phyloP scores from a whole-genome alignment of 164 flowering plant species.

The Saururus chinensis region DNA sequence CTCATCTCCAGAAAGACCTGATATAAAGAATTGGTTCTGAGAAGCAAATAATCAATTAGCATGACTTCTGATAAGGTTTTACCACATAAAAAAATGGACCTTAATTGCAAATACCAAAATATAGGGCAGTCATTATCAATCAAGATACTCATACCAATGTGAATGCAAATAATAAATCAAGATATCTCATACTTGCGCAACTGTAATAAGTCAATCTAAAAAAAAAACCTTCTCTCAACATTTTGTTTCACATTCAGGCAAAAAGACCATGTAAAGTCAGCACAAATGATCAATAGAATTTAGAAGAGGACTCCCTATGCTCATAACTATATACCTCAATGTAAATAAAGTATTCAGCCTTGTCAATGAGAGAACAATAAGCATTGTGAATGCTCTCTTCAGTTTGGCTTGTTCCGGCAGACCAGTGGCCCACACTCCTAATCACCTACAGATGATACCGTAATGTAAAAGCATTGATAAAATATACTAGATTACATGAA shows the following conservation, averaged over 20 bases:
- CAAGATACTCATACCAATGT: background rate
- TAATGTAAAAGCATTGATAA: background rate
- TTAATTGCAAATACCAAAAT: background rate
- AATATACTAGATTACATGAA: background rate
- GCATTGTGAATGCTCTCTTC: conserved; percentile 97
- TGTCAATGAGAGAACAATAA: conserved; percentile 88
- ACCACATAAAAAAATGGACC: background rate
- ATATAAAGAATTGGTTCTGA: conserved; percentile 99
- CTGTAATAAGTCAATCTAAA: no score
- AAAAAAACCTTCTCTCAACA: no score
- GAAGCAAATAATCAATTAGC: conserved; percentile 17
- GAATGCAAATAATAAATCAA: no score
- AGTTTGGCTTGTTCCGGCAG: conserved; percentile 95
- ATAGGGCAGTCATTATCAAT: background rate
- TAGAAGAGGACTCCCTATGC: no score
- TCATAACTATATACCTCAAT: conserved; percentile 55
- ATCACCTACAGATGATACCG: conserved; percentile 37
- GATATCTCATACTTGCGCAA: no score
- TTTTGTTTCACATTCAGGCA: no score
- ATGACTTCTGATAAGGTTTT: background rate
- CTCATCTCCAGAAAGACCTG: conserved; percentile 93
- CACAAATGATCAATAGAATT: no score
- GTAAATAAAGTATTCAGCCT: conserved; percentile 80
- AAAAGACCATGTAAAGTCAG: no score
- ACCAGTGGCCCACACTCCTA: conserved; percentile 98